These are phyloP conservation scores for Pistacia vera DNA, from an alignment of 345 rosid species.

Conservation along the genomic window DNA sequence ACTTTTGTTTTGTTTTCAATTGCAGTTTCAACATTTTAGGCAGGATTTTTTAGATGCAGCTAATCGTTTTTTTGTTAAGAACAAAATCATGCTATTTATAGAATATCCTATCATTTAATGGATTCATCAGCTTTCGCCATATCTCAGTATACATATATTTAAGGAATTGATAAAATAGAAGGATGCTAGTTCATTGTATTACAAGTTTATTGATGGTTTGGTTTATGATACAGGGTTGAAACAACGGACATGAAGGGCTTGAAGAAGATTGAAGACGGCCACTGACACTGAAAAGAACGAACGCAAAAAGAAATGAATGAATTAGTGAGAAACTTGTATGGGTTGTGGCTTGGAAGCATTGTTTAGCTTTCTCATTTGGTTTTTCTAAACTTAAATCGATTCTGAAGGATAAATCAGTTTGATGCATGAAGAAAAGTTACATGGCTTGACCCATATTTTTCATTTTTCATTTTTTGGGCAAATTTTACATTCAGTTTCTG, in stretches of 20 bases:
- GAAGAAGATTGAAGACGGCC: constrained; percentile 72
- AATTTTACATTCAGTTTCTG: neutral
- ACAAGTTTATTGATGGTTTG: constrained; percentile 5
- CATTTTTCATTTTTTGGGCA: neutral
- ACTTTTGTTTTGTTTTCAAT: too few relatives aligned
- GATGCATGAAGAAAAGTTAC: constrained; percentile 7
- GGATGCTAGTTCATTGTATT: neutral
- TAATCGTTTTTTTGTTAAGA: too few relatives aligned
- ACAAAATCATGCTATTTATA: too few relatives aligned
- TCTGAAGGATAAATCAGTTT: neutral
- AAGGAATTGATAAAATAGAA: neutral
- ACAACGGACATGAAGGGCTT: constrained; percentile 86
- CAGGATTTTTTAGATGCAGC: too few relatives aligned
- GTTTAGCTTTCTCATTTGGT: neutral
- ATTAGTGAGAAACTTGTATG: neutral
- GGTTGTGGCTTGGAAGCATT: neutral
- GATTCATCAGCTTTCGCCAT: too few relatives aligned
- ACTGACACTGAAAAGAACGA: constrained; percentile 30
- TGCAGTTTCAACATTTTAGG: too few relatives aligned
- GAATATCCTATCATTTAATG: too few relatives aligned
- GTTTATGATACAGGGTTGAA: constrained; percentile 55
- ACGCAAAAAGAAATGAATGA: neutral
- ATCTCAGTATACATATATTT: neutral
- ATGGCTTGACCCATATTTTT: neutral
- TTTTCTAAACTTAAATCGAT: neutral